These are phyloP conservation scores for Mycena belliarum DNA, from an alignment of 768 basidiomycete genomes.

Conservation along the genomic window DNA sequence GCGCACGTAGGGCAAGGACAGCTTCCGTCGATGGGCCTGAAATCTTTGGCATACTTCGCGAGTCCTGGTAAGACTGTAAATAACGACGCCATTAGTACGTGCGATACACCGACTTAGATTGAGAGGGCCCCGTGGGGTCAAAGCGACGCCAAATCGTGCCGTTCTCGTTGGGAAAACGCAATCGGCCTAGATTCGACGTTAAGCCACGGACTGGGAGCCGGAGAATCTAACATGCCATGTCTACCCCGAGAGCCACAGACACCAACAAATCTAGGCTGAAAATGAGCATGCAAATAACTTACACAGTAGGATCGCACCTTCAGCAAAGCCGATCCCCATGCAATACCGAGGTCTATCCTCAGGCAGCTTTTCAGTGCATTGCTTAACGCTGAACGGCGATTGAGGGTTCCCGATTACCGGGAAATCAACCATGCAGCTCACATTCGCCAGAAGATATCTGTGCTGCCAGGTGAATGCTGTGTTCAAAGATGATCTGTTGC, in stretches of 20 bases:
- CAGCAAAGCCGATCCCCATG: constrained; percentile 92
- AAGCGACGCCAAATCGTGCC: constrained; percentile 86
- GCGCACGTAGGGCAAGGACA: constrained; percentile 90
- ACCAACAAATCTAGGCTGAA: constrained; percentile 80
- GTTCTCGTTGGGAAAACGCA: constrained; percentile 94
- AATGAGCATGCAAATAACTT: not conserved
- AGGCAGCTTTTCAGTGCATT: constrained; percentile 79
- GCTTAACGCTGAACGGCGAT: constrained; percentile 59
- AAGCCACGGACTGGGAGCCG: not conserved
- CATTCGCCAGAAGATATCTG: constrained; percentile 87
- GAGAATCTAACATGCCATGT: constrained; percentile 62
- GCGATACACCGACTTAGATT: constrained; percentile 64
- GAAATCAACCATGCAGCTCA: no score
- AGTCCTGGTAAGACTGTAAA: constrained; percentile 44
- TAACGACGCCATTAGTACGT: not conserved
- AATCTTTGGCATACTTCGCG: constrained; percentile 68
- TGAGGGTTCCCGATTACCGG: no score
- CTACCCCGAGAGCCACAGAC: constrained; percentile 88
- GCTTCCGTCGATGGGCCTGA: constrained; percentile 67
- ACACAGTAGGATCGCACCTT: constrained; percentile 52
- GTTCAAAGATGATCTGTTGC: not conserved
- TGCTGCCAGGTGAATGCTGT: constrained; percentile 1
- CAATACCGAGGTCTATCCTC: constrained; percentile 84
- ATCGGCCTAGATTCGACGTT: constrained; percentile 61
- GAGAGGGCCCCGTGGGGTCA: constrained; percentile 79